These are phyloP conservation scores for Kluyveromyces sp. DNA, from an alignment of 1,139 yeast genomes.

Conservation along the genomic window DNA sequence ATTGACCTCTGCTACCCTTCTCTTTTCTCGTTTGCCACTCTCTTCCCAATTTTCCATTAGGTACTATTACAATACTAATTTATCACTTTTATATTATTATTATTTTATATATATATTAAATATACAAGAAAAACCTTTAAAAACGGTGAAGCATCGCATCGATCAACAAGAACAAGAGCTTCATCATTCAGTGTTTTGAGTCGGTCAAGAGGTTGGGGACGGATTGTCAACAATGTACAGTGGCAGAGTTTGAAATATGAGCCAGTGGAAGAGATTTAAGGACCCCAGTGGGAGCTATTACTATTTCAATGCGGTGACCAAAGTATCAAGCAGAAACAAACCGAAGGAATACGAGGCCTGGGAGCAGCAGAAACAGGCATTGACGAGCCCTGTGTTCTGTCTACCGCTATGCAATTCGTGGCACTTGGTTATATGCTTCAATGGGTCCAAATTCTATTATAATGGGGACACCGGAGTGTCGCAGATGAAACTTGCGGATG, in stretches of 20 bases:
- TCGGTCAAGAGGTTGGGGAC: not conserved
- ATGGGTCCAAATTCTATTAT: constrained; percentile 41
- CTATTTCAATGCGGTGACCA: constrained; percentile 60
- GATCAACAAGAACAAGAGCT: not conserved
- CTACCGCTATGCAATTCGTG: constrained; percentile 29
- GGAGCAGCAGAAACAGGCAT: constrained; percentile 2
- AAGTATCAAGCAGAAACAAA: constrained; percentile 73
- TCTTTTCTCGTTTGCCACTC: too few relatives aligned
- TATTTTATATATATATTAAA: too few relatives aligned
- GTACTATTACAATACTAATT: too few relatives aligned
- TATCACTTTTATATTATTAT: too few relatives aligned
- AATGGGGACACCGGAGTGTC: constrained; percentile 30
- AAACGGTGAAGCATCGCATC: not conserved
- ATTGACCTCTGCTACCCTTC: not conserved
- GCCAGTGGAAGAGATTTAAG: constrained; percentile 53
- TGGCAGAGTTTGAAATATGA: not conserved
- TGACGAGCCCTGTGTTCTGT: constrained; percentile 11
- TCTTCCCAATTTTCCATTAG: too few relatives aligned
- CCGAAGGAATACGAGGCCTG: constrained; percentile 41
- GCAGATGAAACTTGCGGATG: constrained; percentile 34
- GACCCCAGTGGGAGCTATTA: constrained; percentile 66
- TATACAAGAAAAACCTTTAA: not conserved
- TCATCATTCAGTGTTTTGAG: not conserved
- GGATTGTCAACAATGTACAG: too few relatives aligned
- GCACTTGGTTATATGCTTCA: constrained; percentile 36